phyloP scores from a whole-genome alignment of 2,329 filamentous ascomycete genomes.

The Fusarium sp. region DNA sequence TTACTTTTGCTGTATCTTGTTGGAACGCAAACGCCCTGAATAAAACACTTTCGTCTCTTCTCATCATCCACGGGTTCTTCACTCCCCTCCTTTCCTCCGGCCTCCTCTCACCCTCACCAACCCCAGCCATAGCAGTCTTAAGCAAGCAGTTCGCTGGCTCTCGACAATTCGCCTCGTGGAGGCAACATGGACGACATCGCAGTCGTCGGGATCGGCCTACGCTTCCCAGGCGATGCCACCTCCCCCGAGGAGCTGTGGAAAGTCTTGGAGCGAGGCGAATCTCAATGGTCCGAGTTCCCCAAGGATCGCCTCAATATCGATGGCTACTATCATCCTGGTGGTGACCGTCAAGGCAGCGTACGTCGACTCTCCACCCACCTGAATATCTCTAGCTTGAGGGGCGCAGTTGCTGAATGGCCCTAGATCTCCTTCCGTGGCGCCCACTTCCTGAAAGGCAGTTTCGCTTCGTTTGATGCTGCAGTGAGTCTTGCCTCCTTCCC shows the following conservation, averaged over 20 bases:
- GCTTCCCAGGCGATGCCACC: conserved; percentile 66
- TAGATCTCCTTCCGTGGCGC: conserved; percentile 65
- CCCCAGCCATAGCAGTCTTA: neutral
- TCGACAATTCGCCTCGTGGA: neutral
- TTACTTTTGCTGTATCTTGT: neutral
- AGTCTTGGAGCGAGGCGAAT: conserved; percentile 61
- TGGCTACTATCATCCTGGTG: conserved; percentile 69
- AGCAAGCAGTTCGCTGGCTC: neutral
- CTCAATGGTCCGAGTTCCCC: conserved; percentile 67
- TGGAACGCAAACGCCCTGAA: neutral
- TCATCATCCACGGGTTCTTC: conserved; percentile 13
- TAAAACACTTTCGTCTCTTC: neutral
- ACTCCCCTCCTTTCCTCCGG: conserved; percentile 4
- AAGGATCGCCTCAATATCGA: conserved; percentile 65
- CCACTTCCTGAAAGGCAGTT: conserved; percentile 65
- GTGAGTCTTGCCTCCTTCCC: conserved; percentile 53
- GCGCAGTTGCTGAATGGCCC: conserved; percentile 22
- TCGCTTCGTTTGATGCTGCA: conserved; percentile 65
- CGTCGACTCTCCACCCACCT: conserved; percentile 38
- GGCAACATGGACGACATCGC: conserved; percentile 63
- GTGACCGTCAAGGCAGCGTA: conserved; percentile 65
- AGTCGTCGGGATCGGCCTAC: conserved; percentile 66
- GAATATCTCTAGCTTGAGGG: neutral
- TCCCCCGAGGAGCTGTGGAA: conserved; percentile 64
- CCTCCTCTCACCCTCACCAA: neutral